Evolutionary conservation across 192 early-diverging fungal genomes (phyloP), one percentile per base, ranked within the genome.

Genomic region (Linnemannia elongata): DNA sequence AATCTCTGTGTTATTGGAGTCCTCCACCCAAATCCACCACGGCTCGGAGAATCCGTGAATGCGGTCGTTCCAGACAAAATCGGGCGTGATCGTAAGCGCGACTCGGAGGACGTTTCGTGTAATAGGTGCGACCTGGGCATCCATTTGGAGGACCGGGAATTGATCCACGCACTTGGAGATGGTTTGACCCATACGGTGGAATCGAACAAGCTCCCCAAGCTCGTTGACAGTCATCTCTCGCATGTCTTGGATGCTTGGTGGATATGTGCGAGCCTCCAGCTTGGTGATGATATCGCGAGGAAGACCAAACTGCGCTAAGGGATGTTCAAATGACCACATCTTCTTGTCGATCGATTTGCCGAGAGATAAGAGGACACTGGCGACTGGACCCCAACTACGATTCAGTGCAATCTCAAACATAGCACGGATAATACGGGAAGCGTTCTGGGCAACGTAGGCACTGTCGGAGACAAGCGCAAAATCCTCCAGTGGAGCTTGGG

Each of bases 1-100:
- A 60, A 99, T 96, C 57, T 98, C 97, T 0, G 92, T 92, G 88
- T 96, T 93, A 82, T 98, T 95, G 5, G 92, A 90, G 78, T 99
- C 99, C 79, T 98, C 96, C 9, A 98, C 97, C 96, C 96, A 99
- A 55, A 99, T 96, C 95, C 96, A 99, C 92, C 96, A 99, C 2
- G 97, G 94, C 83, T 99, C 97, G 30, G 92, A 93, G 24, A 88
- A 90, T 49, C 98, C 99, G 77, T 99, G 99, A 49, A 97, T 92
- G n/a, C 93, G 91, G 49, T 99, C 98, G 82, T 94, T 97, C 98
- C 98, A 99, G 9, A 95, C 91, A 90, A 99, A 99, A 80, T 97
- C 97, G 3, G 96, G 93, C 0, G 93, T 94, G 9, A 97, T 92
- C 8, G 93, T 92, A 33, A 99, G 86, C n/a, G 94, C 93, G 22